These are phyloP conservation scores for Taiozyma onychis DNA, from an alignment of 1,139 yeast genomes.

Conservation along the genomic window DNA sequence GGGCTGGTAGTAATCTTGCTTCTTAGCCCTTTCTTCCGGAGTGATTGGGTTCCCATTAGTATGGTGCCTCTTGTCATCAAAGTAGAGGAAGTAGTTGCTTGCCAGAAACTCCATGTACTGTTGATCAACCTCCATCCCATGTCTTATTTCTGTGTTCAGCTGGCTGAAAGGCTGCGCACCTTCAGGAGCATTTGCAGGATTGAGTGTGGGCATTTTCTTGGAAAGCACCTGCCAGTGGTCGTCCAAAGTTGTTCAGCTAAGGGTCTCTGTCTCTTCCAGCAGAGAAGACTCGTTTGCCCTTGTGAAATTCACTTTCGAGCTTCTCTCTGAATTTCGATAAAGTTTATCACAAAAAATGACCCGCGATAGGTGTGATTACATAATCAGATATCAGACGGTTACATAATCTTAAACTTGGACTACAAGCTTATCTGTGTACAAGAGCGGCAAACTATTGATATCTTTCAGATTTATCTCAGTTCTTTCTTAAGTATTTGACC, in stretches of 20 bases:
- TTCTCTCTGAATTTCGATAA: neutral
- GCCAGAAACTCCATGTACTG: constrained; percentile 63
- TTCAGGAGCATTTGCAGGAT: neutral
- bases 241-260: neutral
- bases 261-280: neutral
- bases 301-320: neutral
- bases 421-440: too few species aligned
- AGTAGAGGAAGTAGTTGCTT: constrained; percentile 70
- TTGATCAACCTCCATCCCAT: constrained; percentile 79
- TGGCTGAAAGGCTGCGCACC: constrained; percentile 16
- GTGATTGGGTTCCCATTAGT: constrained; percentile 85
- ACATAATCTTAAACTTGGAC: too few species aligned
- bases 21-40: constrained; percentile 39
- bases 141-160: constrained; percentile 57
- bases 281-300: neutral
- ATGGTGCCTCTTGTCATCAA: constrained; percentile 84
- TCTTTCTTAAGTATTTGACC: neutral
- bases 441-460: too few species aligned
- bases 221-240: neutral
- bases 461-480: neutral
- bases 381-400: neutral
- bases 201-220: neutral
- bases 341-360: neutral
- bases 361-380: neutral
- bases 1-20: constrained; percentile 55